Conservation (phyloP, 257 asterid species). For the Solanum megistacrolobum region DNA sequence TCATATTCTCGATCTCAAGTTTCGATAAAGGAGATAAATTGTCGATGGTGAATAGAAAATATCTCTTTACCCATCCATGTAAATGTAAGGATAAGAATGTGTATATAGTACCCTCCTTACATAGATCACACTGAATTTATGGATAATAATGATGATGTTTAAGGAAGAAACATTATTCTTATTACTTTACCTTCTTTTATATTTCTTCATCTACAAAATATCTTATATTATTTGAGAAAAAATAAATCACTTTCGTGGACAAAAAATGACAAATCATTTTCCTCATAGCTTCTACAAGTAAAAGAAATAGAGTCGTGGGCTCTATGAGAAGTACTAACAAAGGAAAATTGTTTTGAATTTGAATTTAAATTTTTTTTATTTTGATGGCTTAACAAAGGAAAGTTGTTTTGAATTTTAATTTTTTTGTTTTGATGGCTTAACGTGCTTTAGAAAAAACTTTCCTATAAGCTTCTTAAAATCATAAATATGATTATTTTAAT, state of each 20-base stretch:
- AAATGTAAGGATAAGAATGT: background rate
- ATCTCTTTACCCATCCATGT: background rate
- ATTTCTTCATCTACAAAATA: background rate
- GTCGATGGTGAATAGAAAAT: background rate
- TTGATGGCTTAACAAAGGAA: background rate
- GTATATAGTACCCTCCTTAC: background rate
- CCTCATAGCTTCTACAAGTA: background rate
- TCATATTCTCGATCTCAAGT: background rate
- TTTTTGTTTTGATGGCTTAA: too few species aligned
- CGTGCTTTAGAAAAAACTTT: background rate
- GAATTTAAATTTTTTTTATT: too few species aligned
- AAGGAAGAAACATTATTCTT: background rate
- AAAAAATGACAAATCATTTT: background rate
- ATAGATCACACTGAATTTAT: background rate
- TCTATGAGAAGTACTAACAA: background rate
- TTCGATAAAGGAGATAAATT: background rate
- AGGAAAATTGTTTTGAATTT: background rate
- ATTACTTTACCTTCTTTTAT: background rate
- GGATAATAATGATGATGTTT: too few species aligned
- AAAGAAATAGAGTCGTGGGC: background rate
- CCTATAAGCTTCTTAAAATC: too few species aligned
- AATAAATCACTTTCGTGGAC: background rate
- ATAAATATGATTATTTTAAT: too few species aligned
- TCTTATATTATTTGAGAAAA: background rate
- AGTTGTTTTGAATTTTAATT: too few species aligned